Evolutionary conservation across 2,329 filamentous ascomycete genomes (phyloP), one percentile per base, ranked within the genome.

Genomic region (Penicillium hesseltinei): DNA sequence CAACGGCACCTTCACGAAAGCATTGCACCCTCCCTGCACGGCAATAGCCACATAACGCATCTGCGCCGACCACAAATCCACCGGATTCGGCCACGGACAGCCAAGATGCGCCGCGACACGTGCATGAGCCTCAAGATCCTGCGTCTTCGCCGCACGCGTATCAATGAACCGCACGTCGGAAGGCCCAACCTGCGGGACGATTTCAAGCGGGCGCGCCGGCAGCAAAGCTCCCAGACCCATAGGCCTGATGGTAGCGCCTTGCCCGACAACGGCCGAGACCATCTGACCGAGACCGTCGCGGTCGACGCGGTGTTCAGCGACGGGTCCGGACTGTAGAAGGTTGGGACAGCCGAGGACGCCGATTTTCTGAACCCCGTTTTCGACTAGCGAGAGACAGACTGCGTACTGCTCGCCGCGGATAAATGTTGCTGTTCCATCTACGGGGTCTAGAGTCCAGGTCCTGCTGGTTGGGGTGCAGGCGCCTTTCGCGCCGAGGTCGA

Each of bases 291-390:
- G 70, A 0, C 79, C 79, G 4, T 73, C 65, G 33, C 67, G 65
- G 59, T 81, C 79, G n/a, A 79, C 74, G 4, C 68, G 61, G 25
- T 80, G 68, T 59, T 78, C 76, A 3, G 68, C 59, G 2, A 78
- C 66, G 11, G 53, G 60, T 2, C 69, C 70, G 15, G 73, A 57
- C 67, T 38, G 74, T 67, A 10, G 75, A n/a, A 87, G 72, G 62
- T 88, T 88, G 10, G 86, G 85, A 68, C 83, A 87, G 9, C 82
- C 85, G 42, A 87, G 72, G 2, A 86, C 82, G n/a, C 81, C 84
- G 23, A 88, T 68, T 50, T 80, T 75, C 68, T 88, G 82, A 45
- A 72, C 65, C 4, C 85, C 85, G 52, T 86, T 75, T 57, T 84
- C 80, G 2, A 88, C 71, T 60, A 88, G 71, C 3, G 82, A 81